These are phyloP conservation scores for Dioszegia aurantiaca DNA, from an alignment of 768 basidiomycete genomes.

Conservation along the genomic window DNA sequence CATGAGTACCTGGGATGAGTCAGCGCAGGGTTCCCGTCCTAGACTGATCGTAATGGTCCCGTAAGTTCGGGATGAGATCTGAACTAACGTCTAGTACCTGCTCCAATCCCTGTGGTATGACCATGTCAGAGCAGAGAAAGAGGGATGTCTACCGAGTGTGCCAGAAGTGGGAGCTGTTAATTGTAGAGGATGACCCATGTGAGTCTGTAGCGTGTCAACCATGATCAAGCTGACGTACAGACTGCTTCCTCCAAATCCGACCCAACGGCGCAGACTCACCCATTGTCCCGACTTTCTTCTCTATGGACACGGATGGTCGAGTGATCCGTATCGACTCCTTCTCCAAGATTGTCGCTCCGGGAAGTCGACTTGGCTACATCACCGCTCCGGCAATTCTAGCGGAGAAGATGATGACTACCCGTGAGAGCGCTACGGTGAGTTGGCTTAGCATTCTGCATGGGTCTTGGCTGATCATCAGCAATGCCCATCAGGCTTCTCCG, in stretches of 20 bases:
- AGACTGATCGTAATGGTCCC: slow-evolving; percentile 46
- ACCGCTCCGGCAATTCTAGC: slow-evolving; percentile 30
- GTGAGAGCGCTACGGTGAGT: slow-evolving; percentile 30
- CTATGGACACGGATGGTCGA: slow-evolving; percentile 39
- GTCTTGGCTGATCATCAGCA: slow-evolving; percentile 7
- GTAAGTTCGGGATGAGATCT: no score
- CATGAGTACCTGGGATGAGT: slow-evolving; percentile 65
- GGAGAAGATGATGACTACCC: slow-evolving; percentile 32
- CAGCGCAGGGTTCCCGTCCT: slow-evolving; percentile 59
- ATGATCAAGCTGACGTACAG: slow-evolving; percentile 31
- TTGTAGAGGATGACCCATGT: slow-evolving; percentile 70
- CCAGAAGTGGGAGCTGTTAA: slow-evolving; percentile 71
- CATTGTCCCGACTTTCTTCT: slow-evolving; percentile 39
- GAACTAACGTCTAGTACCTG: slow-evolving; percentile 41
- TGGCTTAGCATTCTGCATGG: no score
- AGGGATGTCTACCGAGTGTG: slow-evolving; percentile 72
- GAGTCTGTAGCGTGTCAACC: slow-evolving; percentile 13
- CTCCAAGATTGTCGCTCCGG: slow-evolving; percentile 46
- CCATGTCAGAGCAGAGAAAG: slow-evolving; percentile 63
- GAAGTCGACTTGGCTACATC: slow-evolving; percentile 36
- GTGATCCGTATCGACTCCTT: slow-evolving; percentile 43
- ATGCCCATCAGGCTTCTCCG: slow-evolving; percentile 34
- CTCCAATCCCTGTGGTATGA: slow-evolving; percentile 78
- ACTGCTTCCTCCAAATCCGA: slow-evolving; percentile 48
- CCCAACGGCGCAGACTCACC: slow-evolving; percentile 33